phyloP scores from a whole-genome alignment of 2,329 filamentous ascomycete genomes.

The Aschersonia sp. region DNA sequence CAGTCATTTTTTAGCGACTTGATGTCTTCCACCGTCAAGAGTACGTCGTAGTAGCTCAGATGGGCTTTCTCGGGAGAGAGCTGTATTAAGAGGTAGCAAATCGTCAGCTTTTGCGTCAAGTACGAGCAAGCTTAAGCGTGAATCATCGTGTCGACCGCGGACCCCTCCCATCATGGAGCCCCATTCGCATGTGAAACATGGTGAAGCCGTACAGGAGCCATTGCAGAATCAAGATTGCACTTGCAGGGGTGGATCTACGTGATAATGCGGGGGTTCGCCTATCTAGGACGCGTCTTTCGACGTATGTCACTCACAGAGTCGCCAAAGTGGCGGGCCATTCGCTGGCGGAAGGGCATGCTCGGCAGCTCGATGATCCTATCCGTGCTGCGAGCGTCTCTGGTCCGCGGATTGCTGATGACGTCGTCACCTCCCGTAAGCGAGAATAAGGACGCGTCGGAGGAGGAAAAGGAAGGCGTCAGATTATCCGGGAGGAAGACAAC shows the following conservation, averaged over 20 bases:
- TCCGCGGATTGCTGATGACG: no score
- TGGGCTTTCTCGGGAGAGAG: conserved; percentile 23
- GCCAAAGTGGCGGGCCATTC: conserved; percentile 31
- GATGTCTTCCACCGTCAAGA: conserved; percentile 72
- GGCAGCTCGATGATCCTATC: no score
- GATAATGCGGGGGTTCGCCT: no score
- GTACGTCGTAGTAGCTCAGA: conserved; percentile 27
- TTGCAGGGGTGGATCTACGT: no score
- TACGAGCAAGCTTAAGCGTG: background rate
- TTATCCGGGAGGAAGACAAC: no score
- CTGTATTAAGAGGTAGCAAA: conserved; percentile 24
- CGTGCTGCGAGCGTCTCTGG: no score
- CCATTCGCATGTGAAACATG: background rate
- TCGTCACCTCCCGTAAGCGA: no score
- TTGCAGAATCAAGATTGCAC: no score
- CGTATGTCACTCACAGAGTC: conserved; percentile 23
- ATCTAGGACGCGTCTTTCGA: background rate
- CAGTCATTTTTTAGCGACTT: conserved; percentile 83
- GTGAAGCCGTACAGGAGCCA: background rate
- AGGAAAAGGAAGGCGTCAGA: no score
- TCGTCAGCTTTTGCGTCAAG: conserved; percentile 4
- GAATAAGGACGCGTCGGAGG: no score
- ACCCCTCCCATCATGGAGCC: no score
- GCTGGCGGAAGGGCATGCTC: conserved; percentile 23
- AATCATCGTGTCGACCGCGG: background rate